Base-by-base conservation (phyloP, 2,329 filamentous ascomycete species). In the Fusarium concolor region DNA sequence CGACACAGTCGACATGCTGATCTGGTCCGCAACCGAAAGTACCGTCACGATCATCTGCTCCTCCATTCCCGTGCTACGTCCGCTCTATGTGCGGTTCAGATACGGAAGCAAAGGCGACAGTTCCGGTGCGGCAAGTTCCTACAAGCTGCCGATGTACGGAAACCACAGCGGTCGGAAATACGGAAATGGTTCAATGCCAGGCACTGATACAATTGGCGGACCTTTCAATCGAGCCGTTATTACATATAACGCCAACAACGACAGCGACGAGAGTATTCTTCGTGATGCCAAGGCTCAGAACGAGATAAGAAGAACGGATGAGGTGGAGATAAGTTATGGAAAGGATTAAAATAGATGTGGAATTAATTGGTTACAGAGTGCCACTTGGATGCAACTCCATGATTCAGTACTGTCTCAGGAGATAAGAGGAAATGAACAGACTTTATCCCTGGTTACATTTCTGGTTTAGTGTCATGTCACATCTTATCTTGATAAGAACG, bases 11-110 rank as follows among this genome's bases (percentile, higher is more conserved):
- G 51, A 63, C 9, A 68, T 68, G 64, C 64, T 68, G 10, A 65
- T 68, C 9, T 65, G 65, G 60, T 65, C 64, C 10, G 64, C 65
- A 2, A 68, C 65, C 6, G 60, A 69, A 28, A 68, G 65, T 8
- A 65, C 56, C 1, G 65, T 57, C 6, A 68, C 65, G 2, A 68
- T 68, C 22, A 62, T 68, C 53, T 69, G 61, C 11, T 68, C 61
- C 0, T 55, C 65, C 2, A 69, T 69, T 5, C 61, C 66, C 3
- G 53, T 69, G 1, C 20, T 68, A 10, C 56, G 65, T 1, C 66
- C 66, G 1, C 37, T 68, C 0, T 69, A 68, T 9, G 56, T 65
- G 0, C 66, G 61, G 11, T 56, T 65, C 35, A 9, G 49, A 1
- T 68, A 69, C 29, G 61, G 66, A 7, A 58, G 52, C 24, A 51